Percentiles rank a stretch among this genome's conserved stretches.
Evolutionary conservation across 164 flowering plant genomes (phyloP).

Genomic region (Vitis amurensis): DNA sequence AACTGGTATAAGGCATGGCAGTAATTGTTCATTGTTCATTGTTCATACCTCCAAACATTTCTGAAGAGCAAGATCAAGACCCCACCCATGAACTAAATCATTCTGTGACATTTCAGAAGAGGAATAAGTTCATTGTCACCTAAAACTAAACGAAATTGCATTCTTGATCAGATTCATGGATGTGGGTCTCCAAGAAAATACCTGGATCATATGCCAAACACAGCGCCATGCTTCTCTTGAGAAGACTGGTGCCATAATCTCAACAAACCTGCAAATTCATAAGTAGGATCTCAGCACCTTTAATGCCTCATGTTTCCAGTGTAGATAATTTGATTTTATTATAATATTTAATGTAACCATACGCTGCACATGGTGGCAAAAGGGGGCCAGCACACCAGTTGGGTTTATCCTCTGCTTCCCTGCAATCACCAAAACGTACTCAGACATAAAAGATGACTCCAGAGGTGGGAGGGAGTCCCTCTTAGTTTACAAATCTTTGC

Average conservation of each 20-base stretch:
- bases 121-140: no score
- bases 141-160: no score
- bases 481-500: no score
- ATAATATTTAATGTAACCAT: background rate
- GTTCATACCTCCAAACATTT: constrained; percentile 24
- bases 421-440: no score
- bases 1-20: background rate
- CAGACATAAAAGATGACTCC: no score
- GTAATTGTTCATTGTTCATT: no score
- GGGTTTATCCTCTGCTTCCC: constrained; percentile 20
- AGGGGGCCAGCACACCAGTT: constrained; percentile 23
- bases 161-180: no score
- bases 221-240: constrained; percentile 26
- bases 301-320: no score
- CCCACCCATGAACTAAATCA: constrained; percentile 34
- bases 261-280: constrained; percentile 20
- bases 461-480: no score
- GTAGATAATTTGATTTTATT: no score
- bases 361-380: constrained; percentile 31
- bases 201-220: constrained; percentile 34
- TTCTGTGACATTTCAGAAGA: constrained; percentile 12
- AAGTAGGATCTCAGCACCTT: no score
- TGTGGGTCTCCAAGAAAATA: background rate
- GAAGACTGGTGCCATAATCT: constrained; percentile 36
- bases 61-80: constrained; percentile 21